Percentiles rank a stretch among this genome's conserved stretches.
Conservation (phyloP, 2,329 filamentous ascomycete species). For the Seiridium unicorne region DNA sequence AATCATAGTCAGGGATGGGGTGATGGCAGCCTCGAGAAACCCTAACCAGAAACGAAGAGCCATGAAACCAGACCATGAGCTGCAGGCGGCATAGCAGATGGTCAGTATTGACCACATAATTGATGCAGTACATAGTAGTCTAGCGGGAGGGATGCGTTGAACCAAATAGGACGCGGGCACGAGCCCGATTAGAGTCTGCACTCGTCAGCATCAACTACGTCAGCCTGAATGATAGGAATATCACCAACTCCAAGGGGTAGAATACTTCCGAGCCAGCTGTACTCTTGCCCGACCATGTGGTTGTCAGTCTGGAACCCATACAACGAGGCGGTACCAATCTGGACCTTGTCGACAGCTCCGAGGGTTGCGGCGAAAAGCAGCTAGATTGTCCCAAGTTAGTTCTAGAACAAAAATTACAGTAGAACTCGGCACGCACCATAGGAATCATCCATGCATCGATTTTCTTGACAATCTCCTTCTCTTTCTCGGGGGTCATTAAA, state of each 20-base stretch:
- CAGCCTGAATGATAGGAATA: neutral
- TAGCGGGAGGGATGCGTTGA: constrained; percentile 24
- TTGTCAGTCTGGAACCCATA: constrained; percentile 32
- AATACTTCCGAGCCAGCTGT: constrained; percentile 30
- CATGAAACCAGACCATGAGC: constrained; percentile 29
- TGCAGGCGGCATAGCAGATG: constrained; percentile 21
- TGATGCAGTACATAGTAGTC: constrained; percentile 22
- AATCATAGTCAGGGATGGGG: constrained; percentile 31
- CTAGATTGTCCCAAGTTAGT: constrained; percentile 9
- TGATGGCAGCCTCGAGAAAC: constrained; percentile 31
- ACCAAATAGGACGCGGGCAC: constrained; percentile 23
- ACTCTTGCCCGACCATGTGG: constrained; percentile 27
- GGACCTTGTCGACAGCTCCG: constrained; percentile 30
- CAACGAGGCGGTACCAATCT: constrained; percentile 30
- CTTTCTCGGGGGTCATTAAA: constrained; percentile 26
- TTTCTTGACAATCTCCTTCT: constrained; percentile 25
- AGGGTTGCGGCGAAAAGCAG: constrained; percentile 26
- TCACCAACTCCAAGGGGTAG: constrained; percentile 24
- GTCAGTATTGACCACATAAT: constrained; percentile 28
- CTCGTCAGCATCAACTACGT: neutral
- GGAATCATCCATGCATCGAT: constrained; percentile 26
- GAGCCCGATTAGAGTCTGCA: constrained; percentile 20
- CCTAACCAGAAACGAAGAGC: constrained; percentile 33
- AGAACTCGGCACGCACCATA: constrained; percentile 14
- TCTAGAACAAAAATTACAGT: neutral